Conservation (phyloP, 495 filamentous ascomycete species). For the Arthonia radiata region DNA sequence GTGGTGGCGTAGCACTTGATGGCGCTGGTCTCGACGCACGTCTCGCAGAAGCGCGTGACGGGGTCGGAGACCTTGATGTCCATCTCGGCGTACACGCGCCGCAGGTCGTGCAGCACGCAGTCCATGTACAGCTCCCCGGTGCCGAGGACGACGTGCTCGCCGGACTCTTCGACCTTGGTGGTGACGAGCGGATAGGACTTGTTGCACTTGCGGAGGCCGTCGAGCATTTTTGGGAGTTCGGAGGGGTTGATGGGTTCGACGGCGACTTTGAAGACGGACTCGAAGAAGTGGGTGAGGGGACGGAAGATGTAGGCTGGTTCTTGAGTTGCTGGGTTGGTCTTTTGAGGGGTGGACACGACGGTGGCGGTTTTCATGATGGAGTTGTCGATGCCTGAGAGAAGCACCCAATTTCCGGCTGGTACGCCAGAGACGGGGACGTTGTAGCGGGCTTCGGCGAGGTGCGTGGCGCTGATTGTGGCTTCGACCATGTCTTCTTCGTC, state of each 20-base stretch:
- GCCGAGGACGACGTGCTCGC: slow-evolving; percentile 82
- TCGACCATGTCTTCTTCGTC: slow-evolving; percentile 94
- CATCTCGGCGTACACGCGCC: slow-evolving; percentile 91
- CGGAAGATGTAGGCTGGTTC: slow-evolving; percentile 90
- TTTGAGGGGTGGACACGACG: too few relatives aligned
- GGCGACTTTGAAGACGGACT: slow-evolving; percentile 92
- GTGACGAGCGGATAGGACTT: slow-evolving; percentile 89
- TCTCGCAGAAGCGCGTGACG: slow-evolving; percentile 93
- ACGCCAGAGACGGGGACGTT: slow-evolving; percentile 77
- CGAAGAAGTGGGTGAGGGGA: slow-evolving; percentile 80
- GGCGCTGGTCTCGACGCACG: slow-evolving; percentile 87
- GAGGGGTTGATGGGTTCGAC: slow-evolving; percentile 97
- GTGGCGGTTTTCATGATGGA: slow-evolving; percentile 98
- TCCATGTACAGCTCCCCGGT: slow-evolving; percentile 98
- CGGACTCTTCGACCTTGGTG: slow-evolving; percentile 97
- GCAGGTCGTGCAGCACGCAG: slow-evolving; percentile 87
- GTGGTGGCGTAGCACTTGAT: slow-evolving; percentile 96
- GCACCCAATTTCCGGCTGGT: slow-evolving; percentile 84
- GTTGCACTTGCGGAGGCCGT: slow-evolving; percentile 87
- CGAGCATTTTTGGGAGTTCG: slow-evolving; percentile 96
- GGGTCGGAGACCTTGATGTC: slow-evolving; percentile 96
- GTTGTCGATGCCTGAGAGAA: slow-evolving; percentile 81
- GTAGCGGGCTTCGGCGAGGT: slow-evolving; percentile 84
- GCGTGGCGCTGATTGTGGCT: slow-evolving; percentile 71
- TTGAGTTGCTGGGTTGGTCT: slow-evolving; percentile 13